Conservation (phyloP, 2,329 filamentous ascomycete species). For the Ceratocystis variospora region DNA sequence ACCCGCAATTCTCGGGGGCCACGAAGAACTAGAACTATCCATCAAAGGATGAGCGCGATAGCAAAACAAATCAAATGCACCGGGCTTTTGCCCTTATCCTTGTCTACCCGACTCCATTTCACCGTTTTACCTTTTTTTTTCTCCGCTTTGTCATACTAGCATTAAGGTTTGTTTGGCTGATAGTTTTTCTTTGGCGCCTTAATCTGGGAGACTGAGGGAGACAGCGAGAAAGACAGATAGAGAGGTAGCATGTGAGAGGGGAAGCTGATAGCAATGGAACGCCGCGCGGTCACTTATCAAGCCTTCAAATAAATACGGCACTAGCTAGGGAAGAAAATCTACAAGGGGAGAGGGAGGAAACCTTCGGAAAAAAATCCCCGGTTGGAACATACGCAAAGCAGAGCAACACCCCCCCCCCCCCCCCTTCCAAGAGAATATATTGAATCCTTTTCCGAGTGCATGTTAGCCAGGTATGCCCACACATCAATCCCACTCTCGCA, state of each 20-base stretch:
- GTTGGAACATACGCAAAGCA: background rate
- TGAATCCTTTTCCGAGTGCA: background rate
- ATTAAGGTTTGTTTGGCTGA: too few species aligned
- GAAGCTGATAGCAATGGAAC: background rate
- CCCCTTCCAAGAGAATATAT: background rate
- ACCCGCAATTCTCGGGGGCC: background rate
- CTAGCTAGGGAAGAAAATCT: background rate
- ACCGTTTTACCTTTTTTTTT: too few species aligned
- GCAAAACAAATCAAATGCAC: too few species aligned
- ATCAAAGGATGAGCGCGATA: too few species aligned
- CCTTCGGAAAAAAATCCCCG: constrained; percentile 4
- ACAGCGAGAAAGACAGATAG: background rate
- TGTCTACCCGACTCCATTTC: too few species aligned
- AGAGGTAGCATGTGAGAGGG: background rate
- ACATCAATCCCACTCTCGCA: background rate
- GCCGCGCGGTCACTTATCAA: constrained; percentile 3
- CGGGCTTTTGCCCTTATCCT: too few species aligned
- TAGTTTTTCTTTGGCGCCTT: too few species aligned
- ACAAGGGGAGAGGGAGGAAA: background rate
- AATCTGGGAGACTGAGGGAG: too few species aligned
- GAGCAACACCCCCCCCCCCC: too few species aligned
- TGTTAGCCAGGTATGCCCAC: background rate
- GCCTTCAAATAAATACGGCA: background rate
- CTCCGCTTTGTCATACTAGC: too few species aligned
- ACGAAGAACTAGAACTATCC: too few species aligned